Percentiles rank a stretch among this genome's conserved stretches.
These are phyloP conservation scores for Lablab purpureus DNA, from an alignment of 306 rosid genomes.

Conservation along the genomic window DNA sequence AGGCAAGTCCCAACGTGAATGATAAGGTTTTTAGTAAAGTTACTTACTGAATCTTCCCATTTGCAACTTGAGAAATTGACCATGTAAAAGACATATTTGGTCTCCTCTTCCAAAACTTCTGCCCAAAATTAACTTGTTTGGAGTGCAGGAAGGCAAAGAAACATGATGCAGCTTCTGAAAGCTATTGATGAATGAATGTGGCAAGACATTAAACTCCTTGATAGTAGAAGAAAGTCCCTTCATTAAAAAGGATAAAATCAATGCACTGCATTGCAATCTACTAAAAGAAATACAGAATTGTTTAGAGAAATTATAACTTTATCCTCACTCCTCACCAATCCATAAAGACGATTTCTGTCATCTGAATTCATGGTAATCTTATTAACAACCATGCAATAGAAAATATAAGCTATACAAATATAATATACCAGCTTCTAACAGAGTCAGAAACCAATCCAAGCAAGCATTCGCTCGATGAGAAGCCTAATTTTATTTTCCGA, in stretches of 20 bases:
- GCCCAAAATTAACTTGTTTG: conserved; percentile 39
- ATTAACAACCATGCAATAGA: background rate
- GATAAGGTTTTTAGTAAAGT: conserved; percentile 36
- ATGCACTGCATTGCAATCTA: background rate
- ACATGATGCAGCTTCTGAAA: conserved; percentile 47
- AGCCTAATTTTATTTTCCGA: conserved; percentile 13
- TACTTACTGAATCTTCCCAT: conserved; percentile 61
- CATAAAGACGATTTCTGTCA: background rate
- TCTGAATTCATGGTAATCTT: background rate
- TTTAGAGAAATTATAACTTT: background rate
- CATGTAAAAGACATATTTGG: conserved; percentile 38
- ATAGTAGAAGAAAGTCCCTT: conserved; percentile 57
- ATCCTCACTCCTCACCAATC: conserved; percentile 24
- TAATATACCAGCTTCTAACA: conserved; percentile 16
- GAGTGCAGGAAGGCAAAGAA: conserved; percentile 43
- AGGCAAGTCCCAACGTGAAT: background rate
- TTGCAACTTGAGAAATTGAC: conserved; percentile 44
- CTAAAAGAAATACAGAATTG: background rate
- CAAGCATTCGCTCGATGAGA: background rate
- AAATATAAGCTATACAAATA: background rate
- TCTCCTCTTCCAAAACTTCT: conserved; percentile 46
- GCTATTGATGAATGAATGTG: conserved; percentile 47
- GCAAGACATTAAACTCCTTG: conserved; percentile 52
- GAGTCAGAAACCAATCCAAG: background rate
- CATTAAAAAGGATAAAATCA: conserved; percentile 41